A percentile compares a stretch with the other conserved stretches of the same genome.
phyloP scores from a whole-genome alignment of 352 stramenopile species.

The Pythium phragmiticola region DNA sequence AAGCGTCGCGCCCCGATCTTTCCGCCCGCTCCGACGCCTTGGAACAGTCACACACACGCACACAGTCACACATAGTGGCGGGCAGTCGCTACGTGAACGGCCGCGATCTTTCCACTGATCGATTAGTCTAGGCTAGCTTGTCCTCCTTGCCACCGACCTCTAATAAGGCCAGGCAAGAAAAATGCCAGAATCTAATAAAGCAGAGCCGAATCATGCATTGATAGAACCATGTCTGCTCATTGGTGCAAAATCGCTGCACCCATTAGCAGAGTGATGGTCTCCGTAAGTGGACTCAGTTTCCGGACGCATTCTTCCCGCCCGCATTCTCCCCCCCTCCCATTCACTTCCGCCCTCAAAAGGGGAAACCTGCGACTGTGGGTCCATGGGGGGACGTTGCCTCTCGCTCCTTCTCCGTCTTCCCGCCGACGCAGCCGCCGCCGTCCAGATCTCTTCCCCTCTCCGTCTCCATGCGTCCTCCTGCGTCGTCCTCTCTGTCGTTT shows the following conservation, averaged over 20 bases:
- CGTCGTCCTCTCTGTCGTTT: not conserved
- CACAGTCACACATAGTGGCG: not conserved
- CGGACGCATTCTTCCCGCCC: not conserved
- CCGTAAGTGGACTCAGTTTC: slow-evolving; percentile 1
- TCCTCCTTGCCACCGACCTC: not conserved
- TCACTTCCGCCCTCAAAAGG: not conserved
- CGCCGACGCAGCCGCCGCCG: no score
- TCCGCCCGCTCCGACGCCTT: not conserved
- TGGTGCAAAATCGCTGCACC: not conserved
- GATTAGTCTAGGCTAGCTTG: not conserved
- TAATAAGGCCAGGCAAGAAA: not conserved
- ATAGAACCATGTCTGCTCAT: not conserved
- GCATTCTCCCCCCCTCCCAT: not conserved
- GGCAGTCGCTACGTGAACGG: not conserved
- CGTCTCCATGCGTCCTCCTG: not conserved
- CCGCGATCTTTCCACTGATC: slow-evolving; percentile 1
- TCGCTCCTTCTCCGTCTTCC: not conserved
- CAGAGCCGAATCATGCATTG: not conserved
- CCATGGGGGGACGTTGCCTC: not conserved
- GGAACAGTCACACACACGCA: not conserved
- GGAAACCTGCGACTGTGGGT: not conserved
- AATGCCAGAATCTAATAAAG: not conserved
- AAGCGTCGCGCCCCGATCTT: not conserved
- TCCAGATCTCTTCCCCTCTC: not conserved
- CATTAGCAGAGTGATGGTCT: slow-evolving; percentile 1